Percentiles rank a stretch among this genome's conserved stretches.
Evolutionary conservation across 78 protist genomes (phyloP).

Genomic region (Protostelium mycophagum): DNA sequence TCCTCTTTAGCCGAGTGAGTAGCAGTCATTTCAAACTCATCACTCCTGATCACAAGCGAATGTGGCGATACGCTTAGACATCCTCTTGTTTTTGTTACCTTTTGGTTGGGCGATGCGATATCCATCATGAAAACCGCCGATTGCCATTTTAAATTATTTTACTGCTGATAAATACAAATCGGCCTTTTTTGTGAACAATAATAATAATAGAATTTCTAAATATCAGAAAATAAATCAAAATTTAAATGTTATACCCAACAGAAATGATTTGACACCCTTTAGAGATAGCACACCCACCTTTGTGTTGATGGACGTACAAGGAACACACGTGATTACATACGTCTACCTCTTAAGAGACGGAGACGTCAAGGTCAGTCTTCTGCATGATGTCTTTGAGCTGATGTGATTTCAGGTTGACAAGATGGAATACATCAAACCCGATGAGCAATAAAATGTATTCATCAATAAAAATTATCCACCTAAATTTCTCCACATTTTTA

Average conservation of each 20-base stretch:
- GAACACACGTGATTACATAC: constrained; percentile 52
- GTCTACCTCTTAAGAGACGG: constrained; percentile 54
- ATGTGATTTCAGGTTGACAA: neutral
- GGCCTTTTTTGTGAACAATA: neutral
- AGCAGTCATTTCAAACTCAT: neutral
- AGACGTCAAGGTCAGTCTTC: constrained; percentile 66
- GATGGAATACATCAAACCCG: neutral
- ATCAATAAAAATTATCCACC: no score
- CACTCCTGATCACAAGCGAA: no score
- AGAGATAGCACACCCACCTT: constrained; percentile 88
- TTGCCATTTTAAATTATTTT: no score
- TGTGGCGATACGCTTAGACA: neutral
- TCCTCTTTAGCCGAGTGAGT: constrained; percentile 50
- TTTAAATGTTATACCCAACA: no score
- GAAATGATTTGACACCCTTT: no score
- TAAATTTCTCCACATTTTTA: no score
- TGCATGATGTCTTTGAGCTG: neutral
- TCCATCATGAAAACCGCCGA: no score
- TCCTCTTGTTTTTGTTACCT: neutral
- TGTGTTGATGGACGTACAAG: constrained; percentile 93
- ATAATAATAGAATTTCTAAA: neutral
- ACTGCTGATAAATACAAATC: no score
- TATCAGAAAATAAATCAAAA: neutral
- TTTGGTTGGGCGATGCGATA: neutral
- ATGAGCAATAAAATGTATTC: no score